phyloP scores from a whole-genome alignment of 129 eudicot genomes.

The Gnaphalium uliginosum region DNA sequence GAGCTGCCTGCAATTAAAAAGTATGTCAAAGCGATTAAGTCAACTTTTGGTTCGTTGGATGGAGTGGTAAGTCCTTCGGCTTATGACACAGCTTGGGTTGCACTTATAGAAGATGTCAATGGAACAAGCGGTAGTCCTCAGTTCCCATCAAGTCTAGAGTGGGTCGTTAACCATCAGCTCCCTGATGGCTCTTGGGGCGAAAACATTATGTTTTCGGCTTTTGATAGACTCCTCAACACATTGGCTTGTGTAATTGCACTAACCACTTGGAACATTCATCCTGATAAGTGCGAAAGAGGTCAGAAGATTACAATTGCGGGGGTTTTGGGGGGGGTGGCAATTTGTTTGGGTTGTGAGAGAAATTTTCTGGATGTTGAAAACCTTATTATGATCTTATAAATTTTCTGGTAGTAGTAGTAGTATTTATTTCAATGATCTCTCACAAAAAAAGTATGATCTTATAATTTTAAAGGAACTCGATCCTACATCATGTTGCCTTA shows the following conservation, averaged over 20 bases:
- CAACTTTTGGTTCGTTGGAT: background rate
- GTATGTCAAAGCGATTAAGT: background rate
- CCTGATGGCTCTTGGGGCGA: slow-evolving; percentile 21
- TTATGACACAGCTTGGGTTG: slow-evolving; percentile 19
- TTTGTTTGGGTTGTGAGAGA: too few relatives aligned
- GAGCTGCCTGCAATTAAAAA: background rate
- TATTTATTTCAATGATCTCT: too few relatives aligned
- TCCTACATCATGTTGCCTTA: too few relatives aligned
- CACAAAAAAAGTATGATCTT: too few relatives aligned
- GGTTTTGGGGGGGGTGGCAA: too few relatives aligned
- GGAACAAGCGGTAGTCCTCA: background rate
- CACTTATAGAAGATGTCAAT: background rate
- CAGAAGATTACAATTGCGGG: background rate
- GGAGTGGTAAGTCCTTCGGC: slow-evolving; percentile 1
- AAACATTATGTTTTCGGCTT: slow-evolving; percentile 3
- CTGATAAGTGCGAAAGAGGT: slow-evolving; percentile 7
- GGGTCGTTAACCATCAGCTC: slow-evolving; percentile 10
- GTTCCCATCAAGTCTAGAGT: slow-evolving; percentile 11
- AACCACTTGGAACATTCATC: slow-evolving; percentile 3
- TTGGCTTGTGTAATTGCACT: slow-evolving; percentile 12
- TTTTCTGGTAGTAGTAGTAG: too few relatives aligned
- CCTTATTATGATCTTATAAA: too few relatives aligned
- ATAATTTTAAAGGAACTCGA: too few relatives aligned
- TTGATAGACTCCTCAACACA: slow-evolving; percentile 10
- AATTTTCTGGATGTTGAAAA: too few relatives aligned